Conservation (phyloP, 371 early-diverging fungal genomes). For the Saksenaea vasiformis region DNA sequence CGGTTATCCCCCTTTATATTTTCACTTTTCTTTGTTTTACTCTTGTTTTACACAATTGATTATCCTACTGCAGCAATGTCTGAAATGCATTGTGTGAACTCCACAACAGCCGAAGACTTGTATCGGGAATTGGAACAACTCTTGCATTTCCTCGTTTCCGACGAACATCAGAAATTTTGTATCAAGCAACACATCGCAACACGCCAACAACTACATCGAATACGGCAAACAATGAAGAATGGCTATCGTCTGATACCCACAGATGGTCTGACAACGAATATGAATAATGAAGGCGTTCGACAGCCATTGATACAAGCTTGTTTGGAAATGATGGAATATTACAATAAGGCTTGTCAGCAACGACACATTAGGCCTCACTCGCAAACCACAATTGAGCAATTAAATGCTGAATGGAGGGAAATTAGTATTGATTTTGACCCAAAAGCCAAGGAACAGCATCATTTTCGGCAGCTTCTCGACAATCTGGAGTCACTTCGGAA, state of each 20-base stretch:
- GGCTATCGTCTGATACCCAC: conserved; percentile 12
- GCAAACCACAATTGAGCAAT: conserved; percentile 12
- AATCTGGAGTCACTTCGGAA: conserved; percentile 13
- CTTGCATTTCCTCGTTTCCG: conserved; percentile 18
- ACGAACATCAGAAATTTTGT: conserved; percentile 23
- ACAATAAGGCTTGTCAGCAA: conserved; percentile 19
- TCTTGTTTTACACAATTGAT: conserved; percentile 6
- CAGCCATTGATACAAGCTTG: conserved; percentile 18
- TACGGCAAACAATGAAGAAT: conserved; percentile 17
- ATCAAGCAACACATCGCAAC: conserved; percentile 19
- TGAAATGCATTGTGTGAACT: not conserved
- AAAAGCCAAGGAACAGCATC: conserved; percentile 29
- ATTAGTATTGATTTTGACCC: conserved; percentile 29
- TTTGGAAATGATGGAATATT: conserved; percentile 20
- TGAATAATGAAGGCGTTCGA: conserved; percentile 12
- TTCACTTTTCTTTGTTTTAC: not conserved
- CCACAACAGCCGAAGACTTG: conserved; percentile 15
- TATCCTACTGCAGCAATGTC: not conserved
- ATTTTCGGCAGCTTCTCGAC: conserved; percentile 11
- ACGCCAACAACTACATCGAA: conserved; percentile 13
- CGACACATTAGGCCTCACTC: conserved; percentile 14
- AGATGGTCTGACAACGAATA: not conserved
- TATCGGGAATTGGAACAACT: conserved; percentile 17
- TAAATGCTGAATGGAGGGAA: conserved; percentile 31
- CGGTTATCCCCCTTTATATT: conserved; percentile 4